phyloP scores from a whole-genome alignment of 1,284 basidiomycete genomes.

The Ustilago hordei region DNA sequence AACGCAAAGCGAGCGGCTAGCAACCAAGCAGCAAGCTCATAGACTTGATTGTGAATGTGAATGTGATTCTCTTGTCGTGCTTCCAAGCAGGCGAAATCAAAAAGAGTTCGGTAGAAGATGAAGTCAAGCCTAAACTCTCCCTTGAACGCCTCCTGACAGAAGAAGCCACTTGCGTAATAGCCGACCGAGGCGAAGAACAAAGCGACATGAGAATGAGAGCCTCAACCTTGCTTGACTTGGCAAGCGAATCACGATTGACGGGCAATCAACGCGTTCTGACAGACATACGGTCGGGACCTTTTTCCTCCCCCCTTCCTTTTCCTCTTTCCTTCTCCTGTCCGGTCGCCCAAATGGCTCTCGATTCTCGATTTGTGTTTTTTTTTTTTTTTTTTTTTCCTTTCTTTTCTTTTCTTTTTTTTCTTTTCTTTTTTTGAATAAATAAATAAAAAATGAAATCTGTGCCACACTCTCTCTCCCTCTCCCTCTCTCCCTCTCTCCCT shows the following conservation, averaged over 20 bases:
- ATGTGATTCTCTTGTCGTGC: neutral
- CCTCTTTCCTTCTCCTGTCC: neutral
- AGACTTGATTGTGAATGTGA: neutral
- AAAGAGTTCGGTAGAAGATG: neutral
- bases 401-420: no score
- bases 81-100: neutral
- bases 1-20: neutral
- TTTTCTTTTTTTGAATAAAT: no score
- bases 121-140: neutral
- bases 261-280: neutral
- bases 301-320: neutral
- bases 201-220: neutral
- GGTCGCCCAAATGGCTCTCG: no score
- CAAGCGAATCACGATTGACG: neutral
- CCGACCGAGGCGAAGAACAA: slow-evolving; percentile 3
- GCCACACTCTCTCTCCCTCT: no score
- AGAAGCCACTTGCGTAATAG: neutral
- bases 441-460: no score
- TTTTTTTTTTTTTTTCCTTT: no score
- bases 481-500: no score
- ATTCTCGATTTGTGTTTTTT: no score
- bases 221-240: neutral
- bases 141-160: slow-evolving; percentile 3
- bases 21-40: neutral
- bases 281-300: slow-evolving; percentile 1